Percentiles rank a stretch among this genome's conserved stretches.
Conservation (phyloP, 345 rosid genomes). For the Salix brachista region DNA sequence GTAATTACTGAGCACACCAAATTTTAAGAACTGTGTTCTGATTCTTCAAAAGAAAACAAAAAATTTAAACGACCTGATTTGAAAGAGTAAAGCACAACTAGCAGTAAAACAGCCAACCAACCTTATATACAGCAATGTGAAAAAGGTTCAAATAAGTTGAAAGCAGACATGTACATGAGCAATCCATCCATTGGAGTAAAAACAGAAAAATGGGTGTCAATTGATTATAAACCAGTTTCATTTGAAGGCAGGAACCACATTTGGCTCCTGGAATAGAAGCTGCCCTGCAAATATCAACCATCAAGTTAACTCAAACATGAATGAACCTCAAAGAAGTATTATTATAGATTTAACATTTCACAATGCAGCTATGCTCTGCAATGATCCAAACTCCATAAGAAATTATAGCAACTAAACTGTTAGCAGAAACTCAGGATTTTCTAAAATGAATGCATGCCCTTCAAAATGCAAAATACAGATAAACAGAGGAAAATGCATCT, state of each 20-base stretch:
- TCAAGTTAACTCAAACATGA: neutral
- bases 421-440: neutral
- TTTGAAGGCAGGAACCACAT: slow-evolving; percentile 25
- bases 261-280: slow-evolving; percentile 27
- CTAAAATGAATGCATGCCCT: neutral
- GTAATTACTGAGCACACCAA: neutral
- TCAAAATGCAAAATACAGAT: neutral
- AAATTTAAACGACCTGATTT: neutral
- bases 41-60: neutral
- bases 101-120: neutral
- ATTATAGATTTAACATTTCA: neutral
- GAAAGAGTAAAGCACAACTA: neutral
- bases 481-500: neutral
- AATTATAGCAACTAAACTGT: neutral
- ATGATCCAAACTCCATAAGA: neutral
- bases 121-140: slow-evolving; percentile 23
- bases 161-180: slow-evolving; percentile 20
- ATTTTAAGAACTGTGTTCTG: neutral
- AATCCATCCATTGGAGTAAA: slow-evolving; percentile 28
- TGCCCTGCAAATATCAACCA: slow-evolving; percentile 21
- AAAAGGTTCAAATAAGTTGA: slow-evolving; percentile 18
- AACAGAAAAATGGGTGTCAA: slow-evolving; percentile 23
- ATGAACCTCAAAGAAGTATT: neutral
- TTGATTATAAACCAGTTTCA: slow-evolving; percentile 27
- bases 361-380: neutral